Conservation (phyloP, 208 protist genomes). For the Herpetomonas muscarum region DNA sequence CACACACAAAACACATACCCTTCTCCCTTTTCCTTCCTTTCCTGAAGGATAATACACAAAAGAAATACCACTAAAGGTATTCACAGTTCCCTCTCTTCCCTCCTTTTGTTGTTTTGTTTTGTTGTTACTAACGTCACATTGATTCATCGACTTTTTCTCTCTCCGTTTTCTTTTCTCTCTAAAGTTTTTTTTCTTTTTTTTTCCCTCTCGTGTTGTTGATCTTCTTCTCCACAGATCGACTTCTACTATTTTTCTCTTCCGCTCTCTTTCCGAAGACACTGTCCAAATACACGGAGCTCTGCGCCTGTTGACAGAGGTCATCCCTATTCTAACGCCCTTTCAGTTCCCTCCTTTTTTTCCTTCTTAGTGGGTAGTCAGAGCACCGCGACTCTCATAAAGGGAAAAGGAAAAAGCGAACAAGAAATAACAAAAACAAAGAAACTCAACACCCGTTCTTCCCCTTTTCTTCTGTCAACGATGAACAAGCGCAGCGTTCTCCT, state of each 20-base stretch:
- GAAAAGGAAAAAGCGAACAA: too few relatives aligned
- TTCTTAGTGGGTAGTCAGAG: too few relatives aligned
- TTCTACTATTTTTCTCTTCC: too few relatives aligned
- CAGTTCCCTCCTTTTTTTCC: too few relatives aligned
- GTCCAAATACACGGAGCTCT: too few relatives aligned
- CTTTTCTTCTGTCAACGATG: not conserved
- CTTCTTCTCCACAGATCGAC: not conserved
- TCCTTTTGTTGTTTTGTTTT: constrained; percentile 12
- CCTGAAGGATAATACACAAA: not conserved
- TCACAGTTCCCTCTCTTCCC: not conserved
- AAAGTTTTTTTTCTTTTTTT: not conserved
- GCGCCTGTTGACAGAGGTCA: too few relatives aligned
- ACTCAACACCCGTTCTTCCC: not conserved
- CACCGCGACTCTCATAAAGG: too few relatives aligned
- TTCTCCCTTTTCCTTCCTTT: not conserved
- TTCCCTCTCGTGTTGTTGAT: not conserved
- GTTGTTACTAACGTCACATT: constrained; percentile 4
- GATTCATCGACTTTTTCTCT: constrained; percentile 12
- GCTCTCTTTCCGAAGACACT: too few relatives aligned
- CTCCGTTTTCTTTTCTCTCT: not conserved
- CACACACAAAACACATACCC: not conserved
- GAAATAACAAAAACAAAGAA: too few relatives aligned
- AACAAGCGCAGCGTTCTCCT: not conserved
- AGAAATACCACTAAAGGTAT: not conserved
- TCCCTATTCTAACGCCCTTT: too few relatives aligned